Evolutionary conservation across 805 yeast species (phyloP), one percentile per base, ranked within the genome.

Genomic region (Nakazawaea wickerhamii): DNA sequence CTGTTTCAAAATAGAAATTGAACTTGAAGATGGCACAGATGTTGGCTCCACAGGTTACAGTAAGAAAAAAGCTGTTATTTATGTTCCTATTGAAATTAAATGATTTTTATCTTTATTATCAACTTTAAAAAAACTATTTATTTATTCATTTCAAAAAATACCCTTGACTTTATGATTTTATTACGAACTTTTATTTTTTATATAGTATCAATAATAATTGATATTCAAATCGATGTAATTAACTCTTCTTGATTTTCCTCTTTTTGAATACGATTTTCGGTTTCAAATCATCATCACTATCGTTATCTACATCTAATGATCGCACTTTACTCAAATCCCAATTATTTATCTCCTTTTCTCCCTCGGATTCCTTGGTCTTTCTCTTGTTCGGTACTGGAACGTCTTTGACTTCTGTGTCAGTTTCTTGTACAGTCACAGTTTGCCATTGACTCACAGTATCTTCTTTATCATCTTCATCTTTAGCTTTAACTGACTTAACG

Each of bases 1-100:
- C 54, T 69, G 75, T 48, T 36, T 36, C 25, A 35, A 22, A 32
- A 13, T 44, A 5, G 47, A 44, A 14, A n/a, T 44, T 8, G 47
- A 44, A n/a, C 14, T 44, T 19, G 47, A 44, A 26, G 44, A 44
- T 17, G 41, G 26, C 17, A 32, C 35, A 10, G 41, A 36, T 9
- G 4, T 21, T 10, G 44, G 44, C 4, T 8, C 40, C 8, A 30
- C 5, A 5, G 44, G 44, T 15, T 36, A 36, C 15, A 23, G 15
- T 18, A 37, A 32, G 26, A 43, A 22, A 15, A 43, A 28, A 27
- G 39, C 30, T 21, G 39, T 37, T n/a, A 22, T 43, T 26, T 43
- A 43, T 25, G 36, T 43, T 19, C 45, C 45, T 3, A 36, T 43
- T 15, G 42, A 43, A 21, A 33, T 43, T n/a, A 43, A 38, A 37